Conservation (phyloP, 352 stramenopile genomes). For the Globisporangium canariense region DNA sequence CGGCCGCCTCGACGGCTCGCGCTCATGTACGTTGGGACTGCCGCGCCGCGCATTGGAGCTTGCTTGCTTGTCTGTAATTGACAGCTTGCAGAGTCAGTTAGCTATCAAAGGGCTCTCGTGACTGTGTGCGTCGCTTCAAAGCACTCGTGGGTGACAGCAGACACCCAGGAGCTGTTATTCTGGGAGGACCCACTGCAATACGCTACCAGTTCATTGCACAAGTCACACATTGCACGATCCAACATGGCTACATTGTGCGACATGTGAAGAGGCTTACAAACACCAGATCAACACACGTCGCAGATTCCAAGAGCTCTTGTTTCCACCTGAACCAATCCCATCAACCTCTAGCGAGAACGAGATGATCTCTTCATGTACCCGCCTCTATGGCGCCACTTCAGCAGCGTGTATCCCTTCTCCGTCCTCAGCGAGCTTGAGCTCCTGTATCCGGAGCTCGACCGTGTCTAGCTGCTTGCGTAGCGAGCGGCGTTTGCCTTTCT, state of each 20-base stretch:
- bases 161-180: not conserved
- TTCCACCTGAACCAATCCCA: not conserved
- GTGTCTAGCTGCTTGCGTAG: conserved; percentile 81
- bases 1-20: conserved; percentile 22
- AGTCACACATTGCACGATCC: not conserved
- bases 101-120: not conserved
- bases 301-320: not conserved
- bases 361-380: not conserved
- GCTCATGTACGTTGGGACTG: conserved; percentile 8
- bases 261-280: not conserved
- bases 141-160: not conserved
- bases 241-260: conserved; percentile 5
- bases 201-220: not conserved
- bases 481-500: conserved; percentile 70
- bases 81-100: not conserved
- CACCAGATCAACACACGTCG: not conserved
- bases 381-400: not conserved
- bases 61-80: not conserved
- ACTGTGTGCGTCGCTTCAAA: not conserved
- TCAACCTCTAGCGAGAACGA: no score
- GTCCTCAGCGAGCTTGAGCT: conserved; percentile 14
- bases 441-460: conserved; percentile 58
- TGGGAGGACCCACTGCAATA: not conserved
- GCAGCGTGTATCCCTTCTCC: not conserved
- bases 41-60: conserved; percentile 1